These are phyloP conservation scores for Lablab purpureus DNA, from an alignment of 306 rosid genomes.

Conservation along the genomic window DNA sequence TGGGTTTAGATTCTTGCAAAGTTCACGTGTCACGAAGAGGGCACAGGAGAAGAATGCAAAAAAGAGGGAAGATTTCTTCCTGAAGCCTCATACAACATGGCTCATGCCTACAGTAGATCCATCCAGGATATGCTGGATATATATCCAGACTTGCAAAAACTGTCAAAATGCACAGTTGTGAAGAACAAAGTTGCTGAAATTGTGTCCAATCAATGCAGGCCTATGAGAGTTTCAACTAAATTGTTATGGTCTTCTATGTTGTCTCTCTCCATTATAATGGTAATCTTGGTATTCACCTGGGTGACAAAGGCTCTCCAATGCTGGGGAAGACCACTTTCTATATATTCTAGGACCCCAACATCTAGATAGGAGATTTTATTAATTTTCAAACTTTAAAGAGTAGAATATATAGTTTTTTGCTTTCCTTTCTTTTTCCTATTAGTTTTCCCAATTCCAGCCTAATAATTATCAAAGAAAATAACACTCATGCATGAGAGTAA, in stretches of 20 bases:
- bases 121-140: constrained; percentile 65
- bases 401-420: background rate
- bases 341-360: constrained; percentile 37
- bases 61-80: constrained; percentile 59
- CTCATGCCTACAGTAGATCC: constrained; percentile 67
- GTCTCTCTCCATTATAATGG: constrained; percentile 69
- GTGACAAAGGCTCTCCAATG: constrained; percentile 55
- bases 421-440: background rate
- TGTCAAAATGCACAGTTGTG: constrained; percentile 63
- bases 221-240: constrained; percentile 50
- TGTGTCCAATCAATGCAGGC: constrained; percentile 68
- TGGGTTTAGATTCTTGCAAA: constrained; percentile 55
- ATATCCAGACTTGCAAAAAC: constrained; percentile 66
- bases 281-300: constrained; percentile 55
- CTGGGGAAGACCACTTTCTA: constrained; percentile 46
- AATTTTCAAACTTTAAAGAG: constrained; percentile 13
- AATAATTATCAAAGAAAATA: constrained; percentile 8
- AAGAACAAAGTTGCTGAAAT: constrained; percentile 57
- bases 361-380: constrained; percentile 34
- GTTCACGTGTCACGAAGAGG: constrained; percentile 51
- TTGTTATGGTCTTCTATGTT: constrained; percentile 64
- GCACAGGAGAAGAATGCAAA: constrained; percentile 48
- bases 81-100: constrained; percentile 56
- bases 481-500: constrained; percentile 40
- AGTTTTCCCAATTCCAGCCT: constrained; percentile 13